These are phyloP conservation scores for Schizochytrium sp. DNA, from an alignment of 108 stramenopile species.

Conservation along the genomic window DNA sequence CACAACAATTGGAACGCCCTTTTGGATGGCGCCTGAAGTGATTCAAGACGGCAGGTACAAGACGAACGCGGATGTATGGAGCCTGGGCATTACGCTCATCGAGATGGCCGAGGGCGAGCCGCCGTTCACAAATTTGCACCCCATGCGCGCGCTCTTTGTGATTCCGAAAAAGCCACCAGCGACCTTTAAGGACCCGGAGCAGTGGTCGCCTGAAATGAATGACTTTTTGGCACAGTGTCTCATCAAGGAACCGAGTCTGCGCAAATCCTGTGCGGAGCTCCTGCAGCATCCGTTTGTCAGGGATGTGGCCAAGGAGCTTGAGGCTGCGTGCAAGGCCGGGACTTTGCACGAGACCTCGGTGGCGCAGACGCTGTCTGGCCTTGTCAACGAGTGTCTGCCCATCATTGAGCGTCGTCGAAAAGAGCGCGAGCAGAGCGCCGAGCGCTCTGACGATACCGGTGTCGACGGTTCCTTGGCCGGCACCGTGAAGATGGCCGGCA, in stretches of 20 bases:
- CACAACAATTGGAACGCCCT: constrained; percentile 93
- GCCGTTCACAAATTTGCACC: constrained; percentile 87
- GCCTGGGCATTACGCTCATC: constrained; percentile 86
- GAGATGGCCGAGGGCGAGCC: constrained; percentile 97
- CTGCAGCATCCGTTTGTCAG: constrained; percentile 30
- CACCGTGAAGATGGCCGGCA: background rate
- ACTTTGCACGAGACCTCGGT: background rate
- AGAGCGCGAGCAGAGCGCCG: background rate
- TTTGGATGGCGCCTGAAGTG: constrained; percentile 98
- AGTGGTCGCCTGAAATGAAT: constrained; percentile 43
- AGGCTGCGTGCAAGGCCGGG: background rate
- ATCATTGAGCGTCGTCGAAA: background rate
- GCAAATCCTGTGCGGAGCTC: constrained; percentile 15
- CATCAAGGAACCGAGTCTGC: constrained; percentile 29
- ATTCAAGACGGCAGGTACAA: constrained; percentile 28
- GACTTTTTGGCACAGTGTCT: constrained; percentile 41
- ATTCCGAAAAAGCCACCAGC: constrained; percentile 50
- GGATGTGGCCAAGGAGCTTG: constrained; percentile 22
- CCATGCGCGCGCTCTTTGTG: constrained; percentile 62
- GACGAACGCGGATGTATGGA: constrained; percentile 83
- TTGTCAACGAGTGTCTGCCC: background rate
- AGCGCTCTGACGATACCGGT: background rate
- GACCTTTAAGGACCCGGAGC: constrained; percentile 41
- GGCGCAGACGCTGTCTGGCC: background rate
- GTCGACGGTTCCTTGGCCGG: background rate